These are phyloP conservation scores for Polysphondylium violaceum DNA, from an alignment of 78 protist species.

Conservation along the genomic window DNA sequence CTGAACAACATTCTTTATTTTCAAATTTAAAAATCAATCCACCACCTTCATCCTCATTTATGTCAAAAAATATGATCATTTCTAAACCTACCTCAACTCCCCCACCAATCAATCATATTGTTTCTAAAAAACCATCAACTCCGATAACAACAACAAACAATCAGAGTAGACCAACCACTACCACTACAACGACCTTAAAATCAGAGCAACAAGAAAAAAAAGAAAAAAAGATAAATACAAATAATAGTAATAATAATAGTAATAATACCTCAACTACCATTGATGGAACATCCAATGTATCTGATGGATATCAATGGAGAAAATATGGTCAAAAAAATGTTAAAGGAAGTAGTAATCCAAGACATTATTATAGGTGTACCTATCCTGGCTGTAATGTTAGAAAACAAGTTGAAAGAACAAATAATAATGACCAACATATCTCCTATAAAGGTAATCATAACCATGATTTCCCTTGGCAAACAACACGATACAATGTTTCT, in stretches of 20 bases:
- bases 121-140: too few species aligned
- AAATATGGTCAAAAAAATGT: slow-evolving; percentile 78
- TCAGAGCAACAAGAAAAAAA: slow-evolving; percentile 18
- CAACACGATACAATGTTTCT: slow-evolving; percentile 43
- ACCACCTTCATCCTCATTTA: slow-evolving; percentile 6
- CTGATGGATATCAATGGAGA: slow-evolving; percentile 76
- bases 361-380: slow-evolving; percentile 76
- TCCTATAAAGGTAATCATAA: slow-evolving; percentile 62
- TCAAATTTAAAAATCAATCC: slow-evolving; percentile 21
- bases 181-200: neutral
- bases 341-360: slow-evolving; percentile 61
- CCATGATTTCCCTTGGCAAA: slow-evolving; percentile 67
- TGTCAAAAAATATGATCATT: too few species aligned
- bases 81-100: neutral
- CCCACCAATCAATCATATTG: too few species aligned
- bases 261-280: neutral
- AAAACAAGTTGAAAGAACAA: slow-evolving; percentile 39
- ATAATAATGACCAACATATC: neutral
- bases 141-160: neutral
- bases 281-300: neutral
- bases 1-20: too few species aligned
- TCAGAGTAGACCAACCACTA: neutral
- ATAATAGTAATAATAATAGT: slow-evolving; percentile 15
- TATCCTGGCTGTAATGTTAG: slow-evolving; percentile 62
- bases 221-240: neutral